phyloP scores from a whole-genome alignment of 345 rosid genomes.

The Acer saccharum region DNA sequence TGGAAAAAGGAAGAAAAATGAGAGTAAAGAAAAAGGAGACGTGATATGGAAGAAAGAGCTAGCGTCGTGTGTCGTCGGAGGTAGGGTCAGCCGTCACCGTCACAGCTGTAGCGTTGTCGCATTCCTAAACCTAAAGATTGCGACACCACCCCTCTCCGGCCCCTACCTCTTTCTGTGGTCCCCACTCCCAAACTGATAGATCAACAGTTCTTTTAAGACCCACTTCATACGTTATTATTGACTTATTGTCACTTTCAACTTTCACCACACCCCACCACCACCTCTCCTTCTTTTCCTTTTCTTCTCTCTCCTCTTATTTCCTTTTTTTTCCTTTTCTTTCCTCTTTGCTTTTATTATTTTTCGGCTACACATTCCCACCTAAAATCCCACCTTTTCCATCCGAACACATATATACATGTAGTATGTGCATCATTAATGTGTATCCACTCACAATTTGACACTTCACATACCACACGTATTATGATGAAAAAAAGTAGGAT shows the following conservation, averaged over 20 bases:
- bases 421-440: too few relatives aligned
- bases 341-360: background rate
- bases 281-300: too few relatives aligned
- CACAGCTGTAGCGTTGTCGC: conserved; percentile 50
- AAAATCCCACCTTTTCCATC: too few relatives aligned
- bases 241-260: conserved; percentile 28
- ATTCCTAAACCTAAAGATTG: conserved; percentile 31
- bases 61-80: conserved; percentile 1
- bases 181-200: conserved; percentile 11
- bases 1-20: too few relatives aligned
- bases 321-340: background rate
- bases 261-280: conserved; percentile 6
- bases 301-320: background rate
- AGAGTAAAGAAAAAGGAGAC: too few relatives aligned
- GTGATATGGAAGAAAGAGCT: too few relatives aligned
- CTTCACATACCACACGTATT: too few relatives aligned
- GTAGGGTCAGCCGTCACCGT: conserved; percentile 37
- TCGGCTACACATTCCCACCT: too few relatives aligned
- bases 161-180: conserved; percentile 21
- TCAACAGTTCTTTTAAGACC: conserved; percentile 5
- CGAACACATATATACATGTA: too few relatives aligned
- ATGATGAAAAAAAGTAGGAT: too few relatives aligned
- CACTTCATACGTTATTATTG: background rate
- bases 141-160: conserved; percentile 15
- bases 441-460: too few relatives aligned